Base-by-base conservation (phyloP, 1,139 yeast species). In the Pichia sp. region DNA sequence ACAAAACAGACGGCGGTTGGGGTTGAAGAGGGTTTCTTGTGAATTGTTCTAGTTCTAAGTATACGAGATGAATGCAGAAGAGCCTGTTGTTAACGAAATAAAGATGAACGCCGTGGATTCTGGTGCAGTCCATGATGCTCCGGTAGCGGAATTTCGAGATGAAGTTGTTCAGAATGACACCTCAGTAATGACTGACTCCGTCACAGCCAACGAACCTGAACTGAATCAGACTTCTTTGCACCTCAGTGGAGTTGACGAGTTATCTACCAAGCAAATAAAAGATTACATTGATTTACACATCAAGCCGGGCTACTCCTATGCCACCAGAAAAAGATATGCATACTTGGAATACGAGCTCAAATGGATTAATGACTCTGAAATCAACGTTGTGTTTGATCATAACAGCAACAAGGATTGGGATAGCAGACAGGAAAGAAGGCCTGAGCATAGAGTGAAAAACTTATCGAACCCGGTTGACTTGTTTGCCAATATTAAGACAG, bases 341-440 rank as follows among this genome's bases (percentile, higher is more conserved):
- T 51, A 48, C 43, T 53, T 51, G 45, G 47, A 54, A 47, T 61
- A 53, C 59, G 64, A 68, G 43, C 62, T 82, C 29, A 81, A 83
- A 55, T 84, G 94, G 94, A 72, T 84, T 40, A 77, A 84, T 56
- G 94, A 84, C 58, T 58, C 73, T 16, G 66, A 77, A 2, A 72
- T 81, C 29, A 78, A 77, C 48, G 59, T 81, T 16, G 77, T 72
- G 3, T 83, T 78, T 56, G 63, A 40, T 4, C 29, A 42, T 29
- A 44, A 41, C 28, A 23, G 3, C 2, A 36, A 41, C 5, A 29
- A 36, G 7, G 31, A 32, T n/a, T 16, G 23, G 23, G 23, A 31
- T 16, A 16, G 26, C 26, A 7, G 9, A 28, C 8, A 29, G 32
- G 9, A 11, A 10, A 9, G 8, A 7, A n/a, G 27, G 5, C 3